Evolutionary conservation across 176 grass and related monocot species (phyloP).

Genomic region (Rhipidocladum racemiflorum): DNA sequence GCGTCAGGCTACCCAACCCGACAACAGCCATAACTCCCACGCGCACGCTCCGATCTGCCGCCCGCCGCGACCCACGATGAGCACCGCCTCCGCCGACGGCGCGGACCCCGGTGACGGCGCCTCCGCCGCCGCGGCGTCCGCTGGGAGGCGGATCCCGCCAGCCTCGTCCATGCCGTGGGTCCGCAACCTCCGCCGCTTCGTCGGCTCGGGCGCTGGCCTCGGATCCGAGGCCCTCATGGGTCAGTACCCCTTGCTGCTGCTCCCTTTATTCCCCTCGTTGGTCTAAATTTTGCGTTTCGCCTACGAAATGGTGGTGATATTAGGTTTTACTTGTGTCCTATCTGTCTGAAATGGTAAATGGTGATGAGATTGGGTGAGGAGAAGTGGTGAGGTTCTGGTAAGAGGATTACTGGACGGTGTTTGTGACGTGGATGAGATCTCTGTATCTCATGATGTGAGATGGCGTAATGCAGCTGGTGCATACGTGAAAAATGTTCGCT

Average conservation of each 20-base stretch:
- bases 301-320: not conserved
- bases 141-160: constrained; percentile 68
- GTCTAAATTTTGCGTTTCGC: not conserved
- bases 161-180: constrained; percentile 95
- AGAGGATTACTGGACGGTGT: not conserved
- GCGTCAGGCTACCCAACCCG: not conserved
- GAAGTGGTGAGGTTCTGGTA: not conserved
- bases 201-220: constrained; percentile 79
- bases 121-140: constrained; percentile 29
- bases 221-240: constrained; percentile 95
- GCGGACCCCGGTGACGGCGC: constrained; percentile 39
- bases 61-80: constrained; percentile 43
- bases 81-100: constrained; percentile 53
- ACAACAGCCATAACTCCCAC: not conserved
- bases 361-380: not conserved
- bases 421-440: not conserved
- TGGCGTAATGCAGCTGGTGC: not conserved
- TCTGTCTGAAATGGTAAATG: constrained; percentile 33
- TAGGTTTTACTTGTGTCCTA: constrained; percentile 24
- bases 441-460: not conserved
- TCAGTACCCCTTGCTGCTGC: constrained; percentile 30
- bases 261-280: not conserved
- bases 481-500: not conserved
- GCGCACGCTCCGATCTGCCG: constrained; percentile 28
- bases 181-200: constrained; percentile 87